Percentiles rank a stretch among this genome's conserved stretches.
phyloP scores from a whole-genome alignment of 306 rosid species.

The Glycine tomentella region DNA sequence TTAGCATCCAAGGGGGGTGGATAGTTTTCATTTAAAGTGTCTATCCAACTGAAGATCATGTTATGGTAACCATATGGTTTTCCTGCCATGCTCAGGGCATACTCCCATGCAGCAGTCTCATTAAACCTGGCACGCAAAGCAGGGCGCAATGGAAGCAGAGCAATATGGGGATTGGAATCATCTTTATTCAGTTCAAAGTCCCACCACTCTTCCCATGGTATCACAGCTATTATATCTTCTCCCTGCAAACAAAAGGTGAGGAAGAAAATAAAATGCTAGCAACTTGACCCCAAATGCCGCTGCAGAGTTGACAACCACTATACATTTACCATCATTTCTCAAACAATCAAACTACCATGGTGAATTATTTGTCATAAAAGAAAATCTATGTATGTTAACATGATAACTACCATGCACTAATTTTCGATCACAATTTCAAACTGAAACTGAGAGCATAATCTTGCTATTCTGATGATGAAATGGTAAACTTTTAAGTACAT shows the following conservation, averaged over 20 bases:
- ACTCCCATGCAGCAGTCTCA: slow-evolving; percentile 99
- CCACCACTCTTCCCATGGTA: slow-evolving; percentile 99
- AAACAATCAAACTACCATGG: slow-evolving; percentile 15
- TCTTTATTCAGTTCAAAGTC: slow-evolving; percentile 83
- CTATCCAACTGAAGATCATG: slow-evolving; percentile 98
- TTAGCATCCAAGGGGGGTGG: slow-evolving; percentile 99
- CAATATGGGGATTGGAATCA: slow-evolving; percentile 91
- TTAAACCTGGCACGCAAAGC: slow-evolving; percentile 79
- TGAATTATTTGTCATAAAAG: slow-evolving; percentile 17
- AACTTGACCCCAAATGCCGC: slow-evolving; percentile 18
- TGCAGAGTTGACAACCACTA: slow-evolving; percentile 17
- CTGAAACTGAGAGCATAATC: slow-evolving; percentile 8
- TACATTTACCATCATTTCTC: slow-evolving; percentile 21
- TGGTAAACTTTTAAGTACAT: slow-evolving; percentile 27
- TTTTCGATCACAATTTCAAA: slow-evolving; percentile 28
- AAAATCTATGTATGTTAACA: slow-evolving; percentile 30
- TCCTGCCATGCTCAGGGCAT: slow-evolving; percentile 84
- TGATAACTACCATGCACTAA: slow-evolving; percentile 1
- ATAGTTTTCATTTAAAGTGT: slow-evolving; percentile 74
- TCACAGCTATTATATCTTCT: slow-evolving; percentile 78
- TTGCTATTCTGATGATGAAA: slow-evolving; percentile 30
- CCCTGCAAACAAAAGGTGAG: slow-evolving; percentile 65
- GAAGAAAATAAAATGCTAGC: slow-evolving; percentile 34
- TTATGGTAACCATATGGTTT: slow-evolving; percentile 95
- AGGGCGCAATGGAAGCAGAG: slow-evolving; percentile 92